phyloP scores from a whole-genome alignment of 306 rosid species.

The Cicer pinnatifidum region DNA sequence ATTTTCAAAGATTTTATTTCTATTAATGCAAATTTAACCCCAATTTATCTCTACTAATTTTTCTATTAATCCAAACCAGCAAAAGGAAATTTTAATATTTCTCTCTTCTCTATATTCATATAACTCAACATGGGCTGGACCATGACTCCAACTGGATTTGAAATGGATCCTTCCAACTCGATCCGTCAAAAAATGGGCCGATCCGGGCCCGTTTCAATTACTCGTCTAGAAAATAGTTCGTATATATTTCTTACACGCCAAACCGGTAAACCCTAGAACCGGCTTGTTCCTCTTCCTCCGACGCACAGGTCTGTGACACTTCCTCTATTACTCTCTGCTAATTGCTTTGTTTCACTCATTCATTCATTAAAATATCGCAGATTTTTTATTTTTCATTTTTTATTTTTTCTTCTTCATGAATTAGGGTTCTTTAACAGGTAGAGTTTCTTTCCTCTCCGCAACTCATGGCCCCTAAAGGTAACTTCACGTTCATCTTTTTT shows the following conservation, averaged over 20 bases:
- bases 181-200: background rate
- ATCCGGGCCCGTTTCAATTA: background rate
- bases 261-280: slow-evolving; percentile 46
- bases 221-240: background rate
- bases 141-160: background rate
- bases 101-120: too few relatives aligned
- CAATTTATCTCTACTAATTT: too few relatives aligned
- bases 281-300: slow-evolving; percentile 29
- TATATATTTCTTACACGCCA: slow-evolving; percentile 21
- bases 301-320: slow-evolving; percentile 37
- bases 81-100: too few relatives aligned
- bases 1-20: too few relatives aligned
- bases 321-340: background rate
- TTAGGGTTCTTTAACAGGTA: slow-evolving; percentile 39
- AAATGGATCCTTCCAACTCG: too few relatives aligned
- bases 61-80: too few relatives aligned
- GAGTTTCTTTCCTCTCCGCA: slow-evolving; percentile 34
- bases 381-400: too few relatives aligned
- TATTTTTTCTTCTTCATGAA: slow-evolving; percentile 2
- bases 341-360: background rate
- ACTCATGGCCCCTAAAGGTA: slow-evolving; percentile 80
- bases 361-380: background rate
- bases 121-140: background rate
- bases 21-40: too few relatives aligned
- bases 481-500: background rate